A percentile compares a stretch with the other conserved stretches of the same genome.
phyloP scores from a whole-genome alignment of 257 asterid genomes.

The Coffea eugenioides region DNA sequence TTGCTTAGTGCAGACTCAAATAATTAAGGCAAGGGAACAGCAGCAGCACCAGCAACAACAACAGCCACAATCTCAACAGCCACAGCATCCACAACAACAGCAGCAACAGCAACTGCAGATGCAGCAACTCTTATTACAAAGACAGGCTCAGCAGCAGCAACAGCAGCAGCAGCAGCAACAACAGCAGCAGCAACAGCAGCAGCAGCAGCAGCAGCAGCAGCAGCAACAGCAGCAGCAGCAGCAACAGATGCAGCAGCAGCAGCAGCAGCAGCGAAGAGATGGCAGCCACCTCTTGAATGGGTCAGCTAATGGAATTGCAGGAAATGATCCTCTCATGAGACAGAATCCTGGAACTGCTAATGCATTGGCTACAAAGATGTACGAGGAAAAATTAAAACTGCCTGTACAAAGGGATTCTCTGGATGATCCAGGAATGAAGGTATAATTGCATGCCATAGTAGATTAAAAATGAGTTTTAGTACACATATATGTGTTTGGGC shows the following conservation, averaged over 20 bases:
- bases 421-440: constrained; percentile 94
- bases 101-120: constrained; percentile 72
- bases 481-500: background rate
- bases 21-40: constrained; percentile 91
- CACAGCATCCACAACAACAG: constrained; percentile 48
- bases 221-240: constrained; percentile 44
- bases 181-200: constrained; percentile 53
- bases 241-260: constrained; percentile 37
- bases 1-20: constrained; percentile 63
- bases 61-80: constrained; percentile 48
- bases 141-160: constrained; percentile 82
- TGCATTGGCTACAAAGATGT: constrained; percentile 83
- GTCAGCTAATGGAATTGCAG: constrained; percentile 71
- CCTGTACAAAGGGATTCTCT: constrained; percentile 80
- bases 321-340: constrained; percentile 74
- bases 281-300: constrained; percentile 78
- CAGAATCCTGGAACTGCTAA: constrained; percentile 87
- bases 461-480: background rate
- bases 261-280: constrained; percentile 72
- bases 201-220: constrained; percentile 54
- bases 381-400: constrained; percentile 76
- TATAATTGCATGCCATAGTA: constrained; percentile 19
- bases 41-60: constrained; percentile 68
- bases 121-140: constrained; percentile 73
- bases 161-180: constrained; percentile 61